A percentile compares a stretch with the other conserved stretches of the same genome.
phyloP scores from a whole-genome alignment of 1,139 yeast genomes.

The Candida sp. region DNA sequence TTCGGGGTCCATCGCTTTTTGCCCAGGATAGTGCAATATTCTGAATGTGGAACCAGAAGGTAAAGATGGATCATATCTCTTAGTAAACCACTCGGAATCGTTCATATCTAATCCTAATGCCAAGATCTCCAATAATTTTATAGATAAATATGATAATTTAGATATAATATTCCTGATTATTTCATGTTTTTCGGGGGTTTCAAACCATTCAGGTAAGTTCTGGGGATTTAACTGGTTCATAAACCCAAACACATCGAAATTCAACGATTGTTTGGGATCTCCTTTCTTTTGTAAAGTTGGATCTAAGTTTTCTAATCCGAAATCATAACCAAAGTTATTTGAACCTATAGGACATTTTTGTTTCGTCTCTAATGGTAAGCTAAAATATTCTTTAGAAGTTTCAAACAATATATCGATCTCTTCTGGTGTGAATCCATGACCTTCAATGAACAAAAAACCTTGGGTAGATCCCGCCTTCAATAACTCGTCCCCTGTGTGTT shows the following conservation, averaged over 20 bases:
- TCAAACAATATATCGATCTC: slow-evolving; percentile 57
- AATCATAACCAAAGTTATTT: slow-evolving; percentile 59
- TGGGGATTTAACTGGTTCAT: slow-evolving; percentile 29
- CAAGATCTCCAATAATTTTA: slow-evolving; percentile 43
- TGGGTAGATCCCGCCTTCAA: slow-evolving; percentile 64
- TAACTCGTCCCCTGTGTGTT: slow-evolving; percentile 46
- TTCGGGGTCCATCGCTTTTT: slow-evolving; percentile 46
- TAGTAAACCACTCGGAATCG: slow-evolving; percentile 51
- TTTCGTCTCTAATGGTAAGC: slow-evolving; percentile 49
- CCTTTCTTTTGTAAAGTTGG: slow-evolving; percentile 45
- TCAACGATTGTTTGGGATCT: slow-evolving; percentile 63
- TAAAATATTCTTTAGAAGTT: slow-evolving; percentile 55
- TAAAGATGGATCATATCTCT: slow-evolving; percentile 48
- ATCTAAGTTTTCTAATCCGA: slow-evolving; percentile 57
- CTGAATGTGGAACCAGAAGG: slow-evolving; percentile 63
- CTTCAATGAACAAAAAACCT: slow-evolving; percentile 72
- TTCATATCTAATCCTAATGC: slow-evolving; percentile 62
- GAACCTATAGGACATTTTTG: slow-evolving; percentile 41
- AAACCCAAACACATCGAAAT: slow-evolving; percentile 40
- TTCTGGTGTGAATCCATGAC: slow-evolving; percentile 58
- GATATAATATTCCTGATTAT: slow-evolving; percentile 26
- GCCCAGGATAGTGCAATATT: slow-evolving; percentile 68
- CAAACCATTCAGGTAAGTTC: slow-evolving; percentile 44
- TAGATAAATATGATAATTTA: slow-evolving; percentile 43
- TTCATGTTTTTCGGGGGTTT: slow-evolving; percentile 26